These are phyloP conservation scores for Angomonas desouzai DNA, from an alignment of 208 protist species.

Conservation along the genomic window DNA sequence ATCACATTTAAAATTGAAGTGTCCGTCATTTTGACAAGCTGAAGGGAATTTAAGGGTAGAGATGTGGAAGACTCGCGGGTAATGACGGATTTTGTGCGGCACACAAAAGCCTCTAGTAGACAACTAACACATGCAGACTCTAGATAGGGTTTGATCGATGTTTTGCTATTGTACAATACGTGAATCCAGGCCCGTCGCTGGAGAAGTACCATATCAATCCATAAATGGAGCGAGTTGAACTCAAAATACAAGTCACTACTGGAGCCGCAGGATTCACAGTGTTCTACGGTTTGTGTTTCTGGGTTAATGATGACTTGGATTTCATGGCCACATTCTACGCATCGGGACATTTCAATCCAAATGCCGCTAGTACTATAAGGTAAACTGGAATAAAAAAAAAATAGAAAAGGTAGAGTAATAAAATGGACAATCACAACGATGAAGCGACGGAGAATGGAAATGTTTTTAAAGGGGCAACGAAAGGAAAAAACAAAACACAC, in stretches of 20 bases:
- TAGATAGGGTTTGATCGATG: conserved; percentile 17
- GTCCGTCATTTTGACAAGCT: conserved; percentile 60
- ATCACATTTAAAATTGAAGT: conserved; percentile 37
- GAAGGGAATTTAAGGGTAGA: conserved; percentile 32
- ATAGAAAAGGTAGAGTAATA: conserved; percentile 1
- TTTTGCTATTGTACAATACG: conserved; percentile 60
- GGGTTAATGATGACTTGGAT: conserved; percentile 58
- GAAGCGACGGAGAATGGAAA: no score
- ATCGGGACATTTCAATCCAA: conserved; percentile 52
- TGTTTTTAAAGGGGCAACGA: no score
- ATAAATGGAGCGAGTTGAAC: conserved; percentile 65
- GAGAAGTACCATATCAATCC: conserved; percentile 71
- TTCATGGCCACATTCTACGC: conserved; percentile 60
- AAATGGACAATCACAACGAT: neutral
- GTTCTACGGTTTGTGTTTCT: conserved; percentile 67
- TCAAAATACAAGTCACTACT: conserved; percentile 74
- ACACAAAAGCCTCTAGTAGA: conserved; percentile 71
- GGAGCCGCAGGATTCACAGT: conserved; percentile 51
- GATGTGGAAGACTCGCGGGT: conserved; percentile 1
- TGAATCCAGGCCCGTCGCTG: conserved; percentile 70
- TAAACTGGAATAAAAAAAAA: conserved; percentile 10
- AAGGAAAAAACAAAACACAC: no score
- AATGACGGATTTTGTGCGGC: conserved; percentile 32
- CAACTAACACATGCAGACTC: conserved; percentile 42
- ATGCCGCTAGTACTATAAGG: neutral